Conservation (phyloP, 192 early-diverging fungal species). For the Phlyctochytrium bullatum region DNA sequence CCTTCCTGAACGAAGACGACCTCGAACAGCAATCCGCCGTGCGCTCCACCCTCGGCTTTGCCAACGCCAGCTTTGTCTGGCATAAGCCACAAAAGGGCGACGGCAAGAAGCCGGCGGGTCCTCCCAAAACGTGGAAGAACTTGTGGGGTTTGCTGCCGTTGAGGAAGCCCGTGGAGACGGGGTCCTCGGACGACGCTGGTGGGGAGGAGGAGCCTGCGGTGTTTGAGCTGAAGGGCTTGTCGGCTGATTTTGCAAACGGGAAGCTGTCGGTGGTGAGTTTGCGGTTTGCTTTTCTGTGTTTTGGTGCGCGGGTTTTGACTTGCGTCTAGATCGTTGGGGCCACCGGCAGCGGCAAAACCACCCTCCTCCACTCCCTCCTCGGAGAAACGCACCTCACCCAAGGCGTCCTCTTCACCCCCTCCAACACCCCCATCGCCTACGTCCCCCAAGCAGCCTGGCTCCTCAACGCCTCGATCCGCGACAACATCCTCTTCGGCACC, state of each 20-base stretch:
- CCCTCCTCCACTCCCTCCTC: conserved; percentile 70
- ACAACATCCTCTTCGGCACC: conserved; percentile 79
- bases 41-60: neutral
- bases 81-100: neutral
- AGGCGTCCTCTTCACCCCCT: conserved; percentile 37
- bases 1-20: conserved; percentile 21
- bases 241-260: conserved; percentile 65
- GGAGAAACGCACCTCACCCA: conserved; percentile 64
- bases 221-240: conserved; percentile 63
- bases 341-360: conserved; percentile 78
- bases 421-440: conserved; percentile 60
- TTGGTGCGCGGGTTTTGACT: too few species aligned
- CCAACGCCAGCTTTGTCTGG: conserved; percentile 1
- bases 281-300: neutral
- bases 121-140: neutral
- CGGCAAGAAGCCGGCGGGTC: neutral
- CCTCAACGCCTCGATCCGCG: conserved; percentile 46
- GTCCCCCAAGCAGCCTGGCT: conserved; percentile 65
- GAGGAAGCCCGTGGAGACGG: neutral
- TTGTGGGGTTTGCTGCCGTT: neutral
- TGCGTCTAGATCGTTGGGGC: conserved; percentile 58
- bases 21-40: conserved; percentile 3
- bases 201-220: conserved; percentile 12
- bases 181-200: too few species aligned
- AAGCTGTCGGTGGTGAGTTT: conserved; percentile 62